phyloP scores from a whole-genome alignment of 2,329 filamentous ascomycete species.

The Talaromyces sp. region DNA sequence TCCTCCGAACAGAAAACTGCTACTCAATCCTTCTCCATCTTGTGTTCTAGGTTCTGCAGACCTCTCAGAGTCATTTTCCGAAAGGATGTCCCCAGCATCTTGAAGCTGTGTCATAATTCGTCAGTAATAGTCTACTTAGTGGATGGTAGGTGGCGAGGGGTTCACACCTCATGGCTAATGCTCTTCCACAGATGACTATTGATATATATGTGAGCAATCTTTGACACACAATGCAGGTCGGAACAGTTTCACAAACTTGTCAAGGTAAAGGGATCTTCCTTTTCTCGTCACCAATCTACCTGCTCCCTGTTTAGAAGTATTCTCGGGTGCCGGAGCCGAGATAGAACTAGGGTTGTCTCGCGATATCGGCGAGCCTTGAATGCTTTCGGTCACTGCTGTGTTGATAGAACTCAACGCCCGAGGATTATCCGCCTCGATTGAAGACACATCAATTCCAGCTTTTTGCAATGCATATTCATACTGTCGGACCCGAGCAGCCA shows the following conservation, averaged over 20 bases:
- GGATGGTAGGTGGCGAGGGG: neutral
- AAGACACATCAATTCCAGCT: slow-evolving; percentile 7
- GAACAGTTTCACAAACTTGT: slow-evolving; percentile 12
- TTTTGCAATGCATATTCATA: slow-evolving; percentile 13
- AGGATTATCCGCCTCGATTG: slow-evolving; percentile 1
- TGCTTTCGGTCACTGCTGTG: neutral
- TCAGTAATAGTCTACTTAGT: neutral
- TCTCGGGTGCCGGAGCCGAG: neutral
- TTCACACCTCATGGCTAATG: slow-evolving; percentile 14
- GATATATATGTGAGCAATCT: neutral
- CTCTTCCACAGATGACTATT: slow-evolving; percentile 16
- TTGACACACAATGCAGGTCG: neutral
- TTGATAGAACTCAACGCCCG: neutral
- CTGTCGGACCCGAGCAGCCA: slow-evolving; percentile 10
- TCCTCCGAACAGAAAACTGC: slow-evolving; percentile 10
- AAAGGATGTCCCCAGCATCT: slow-evolving; percentile 14
- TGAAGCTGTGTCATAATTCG: slow-evolving; percentile 9
- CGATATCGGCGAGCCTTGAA: neutral
- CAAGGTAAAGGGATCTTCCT: slow-evolving; percentile 14
- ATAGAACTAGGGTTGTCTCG: neutral
- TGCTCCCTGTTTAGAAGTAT: slow-evolving; percentile 3
- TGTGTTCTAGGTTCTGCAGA: neutral
- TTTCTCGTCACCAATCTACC: slow-evolving; percentile 15
- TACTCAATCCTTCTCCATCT: slow-evolving; percentile 6
- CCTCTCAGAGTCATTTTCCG: neutral